Base-by-base conservation (phyloP, 202 grass and related monocot genomes). In the Eragrostis tef region DNA sequence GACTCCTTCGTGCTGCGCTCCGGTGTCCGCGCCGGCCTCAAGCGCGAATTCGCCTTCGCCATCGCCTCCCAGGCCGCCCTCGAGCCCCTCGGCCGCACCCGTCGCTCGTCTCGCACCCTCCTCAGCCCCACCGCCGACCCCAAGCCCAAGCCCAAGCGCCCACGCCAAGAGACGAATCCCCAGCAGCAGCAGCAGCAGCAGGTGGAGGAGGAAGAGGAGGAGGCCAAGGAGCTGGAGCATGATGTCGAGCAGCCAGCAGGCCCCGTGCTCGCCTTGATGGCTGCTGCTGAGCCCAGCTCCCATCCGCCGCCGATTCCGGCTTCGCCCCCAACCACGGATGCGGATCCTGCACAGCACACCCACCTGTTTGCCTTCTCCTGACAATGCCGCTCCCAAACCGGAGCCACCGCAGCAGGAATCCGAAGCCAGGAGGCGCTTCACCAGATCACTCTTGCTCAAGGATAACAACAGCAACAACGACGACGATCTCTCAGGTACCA, bases 1-100 rank as follows among this genome's bases (percentile, higher is more conserved):
- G 65, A 44, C 49, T 70, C 73, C 24, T 93, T 80, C 81, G 90
- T 98, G 74, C 83, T 98, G 43, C 90, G 92, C 34, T 98, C 95
- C 54, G 92, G 92, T 82, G 90, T 95, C n/a, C 95, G 92, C 25
- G 45, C 85, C 2, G 92, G 92, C 41, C 87, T 95, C 24, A 95
- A 98, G 87, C 81, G 92, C 11, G 96, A 98, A 84, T 93, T 95
- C 85, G 65, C 88, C 83, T 98, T 98, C 83, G 95, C 95, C 83
- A 85, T 98, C 64, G 85, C 82, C 74, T 88, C 90, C 42, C 92
- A 93, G 76, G 89, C 88, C 61, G 64, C 84, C 10, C 85, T 93
- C 43, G 60, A 87, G 39, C 70, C 78, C 47, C 88, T 88, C 11
- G 92, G 92, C 64, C 92, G 92, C 77, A 98, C 96, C 51, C 91